These are phyloP conservation scores for Solanum hybrid DNA, from an alignment of 305 asterid species.

Conservation along the genomic window DNA sequence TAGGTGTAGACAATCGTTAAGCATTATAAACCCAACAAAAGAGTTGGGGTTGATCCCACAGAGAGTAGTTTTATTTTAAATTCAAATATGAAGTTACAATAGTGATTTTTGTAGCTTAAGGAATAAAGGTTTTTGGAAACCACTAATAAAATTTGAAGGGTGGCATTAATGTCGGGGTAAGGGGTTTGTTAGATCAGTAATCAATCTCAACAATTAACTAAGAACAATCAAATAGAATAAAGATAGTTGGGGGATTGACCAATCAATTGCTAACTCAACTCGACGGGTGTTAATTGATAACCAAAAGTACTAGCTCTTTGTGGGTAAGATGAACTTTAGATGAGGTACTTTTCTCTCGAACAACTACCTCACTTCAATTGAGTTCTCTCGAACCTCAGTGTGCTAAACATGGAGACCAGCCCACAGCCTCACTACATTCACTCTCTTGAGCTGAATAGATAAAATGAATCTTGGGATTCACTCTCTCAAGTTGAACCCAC, in stretches of 20 bases:
- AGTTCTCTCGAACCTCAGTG: neutral
- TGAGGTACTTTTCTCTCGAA: neutral
- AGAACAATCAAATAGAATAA: neutral
- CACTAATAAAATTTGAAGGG: neutral
- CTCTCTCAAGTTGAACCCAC: neutral
- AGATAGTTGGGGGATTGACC: neutral
- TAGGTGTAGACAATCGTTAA: neutral
- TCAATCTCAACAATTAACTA: neutral
- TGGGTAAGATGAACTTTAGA: neutral
- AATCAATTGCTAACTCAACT: neutral
- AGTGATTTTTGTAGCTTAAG: too few relatives aligned
- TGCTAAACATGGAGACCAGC: neutral
- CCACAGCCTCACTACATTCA: neutral
- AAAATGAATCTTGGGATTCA: neutral
- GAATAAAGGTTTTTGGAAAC: neutral
- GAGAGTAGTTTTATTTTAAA: neutral
- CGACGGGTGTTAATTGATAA: neutral
- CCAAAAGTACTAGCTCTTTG: neutral
- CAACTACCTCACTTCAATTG: neutral
- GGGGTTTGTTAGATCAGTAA: neutral
- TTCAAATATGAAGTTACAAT: neutral
- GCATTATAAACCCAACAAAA: neutral
- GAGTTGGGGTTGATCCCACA: neutral
- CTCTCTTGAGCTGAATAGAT: neutral
- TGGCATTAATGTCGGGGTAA: neutral